Evolutionary conservation across 352 stramenopile genomes (phyloP).

Genomic region (Phytopythium litorale): DNA sequence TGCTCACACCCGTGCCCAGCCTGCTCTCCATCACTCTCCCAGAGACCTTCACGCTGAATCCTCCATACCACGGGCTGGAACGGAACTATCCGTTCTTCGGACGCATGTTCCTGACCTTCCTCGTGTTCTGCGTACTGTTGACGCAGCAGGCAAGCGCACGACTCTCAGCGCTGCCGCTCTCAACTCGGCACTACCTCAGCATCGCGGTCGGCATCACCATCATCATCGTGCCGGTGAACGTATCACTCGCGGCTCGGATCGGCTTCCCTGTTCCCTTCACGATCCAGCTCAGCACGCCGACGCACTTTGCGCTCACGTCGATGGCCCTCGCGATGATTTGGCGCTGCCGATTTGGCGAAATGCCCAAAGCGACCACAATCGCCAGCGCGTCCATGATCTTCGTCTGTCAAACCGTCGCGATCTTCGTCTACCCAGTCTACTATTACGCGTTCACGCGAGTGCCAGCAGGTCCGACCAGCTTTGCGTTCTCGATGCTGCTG

Average conservation of each 20-base stretch:
- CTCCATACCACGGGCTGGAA: neutral
- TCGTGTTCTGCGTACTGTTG: constrained; percentile 13
- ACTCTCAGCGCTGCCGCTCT: constrained; percentile 6
- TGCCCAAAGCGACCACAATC: constrained; percentile 2
- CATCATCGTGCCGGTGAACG: constrained; percentile 5
- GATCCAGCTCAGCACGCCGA: constrained; percentile 14
- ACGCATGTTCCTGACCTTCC: constrained; percentile 17
- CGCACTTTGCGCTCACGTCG: constrained; percentile 16
- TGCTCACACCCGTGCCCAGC: neutral
- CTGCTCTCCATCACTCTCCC: neutral
- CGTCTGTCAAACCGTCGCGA: constrained; percentile 13
- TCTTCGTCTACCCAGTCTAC: constrained; percentile 16
- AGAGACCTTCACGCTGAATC: neutral
- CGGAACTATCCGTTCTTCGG: constrained; percentile 17
- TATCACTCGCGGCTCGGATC: constrained; percentile 11
- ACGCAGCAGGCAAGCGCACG: constrained; percentile 15
- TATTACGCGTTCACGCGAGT: constrained; percentile 10
- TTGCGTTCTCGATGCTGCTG: neutral
- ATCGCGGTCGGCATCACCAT: neutral
- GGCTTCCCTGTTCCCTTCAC: constrained; percentile 14
- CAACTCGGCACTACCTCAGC: neutral
- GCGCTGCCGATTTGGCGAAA: neutral
- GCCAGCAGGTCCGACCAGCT: neutral
- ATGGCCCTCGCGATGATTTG: constrained; percentile 3
- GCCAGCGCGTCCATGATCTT: constrained; percentile 13